Evolutionary conservation across 495 filamentous ascomycete genomes (phyloP).

Genomic region (Lasiosphaeris hirsuta): DNA sequence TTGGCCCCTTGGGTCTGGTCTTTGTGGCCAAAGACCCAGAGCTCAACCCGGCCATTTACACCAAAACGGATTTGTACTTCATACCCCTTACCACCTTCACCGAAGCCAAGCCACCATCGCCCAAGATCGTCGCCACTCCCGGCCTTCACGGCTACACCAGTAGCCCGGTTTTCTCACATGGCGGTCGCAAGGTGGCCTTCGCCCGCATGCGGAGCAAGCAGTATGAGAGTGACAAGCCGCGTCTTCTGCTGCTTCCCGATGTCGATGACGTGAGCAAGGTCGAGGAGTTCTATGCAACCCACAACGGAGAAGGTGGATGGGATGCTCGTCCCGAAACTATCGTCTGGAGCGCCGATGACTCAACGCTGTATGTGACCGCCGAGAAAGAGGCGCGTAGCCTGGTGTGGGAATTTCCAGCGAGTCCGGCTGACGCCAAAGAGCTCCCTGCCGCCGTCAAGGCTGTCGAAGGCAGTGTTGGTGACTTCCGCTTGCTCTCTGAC

Average conservation of each 20-base stretch:
- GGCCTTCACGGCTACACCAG: conserved; percentile 67
- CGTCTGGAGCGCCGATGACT: conserved; percentile 63
- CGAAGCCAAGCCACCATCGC: conserved; percentile 44
- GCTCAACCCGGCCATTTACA: conserved; percentile 74
- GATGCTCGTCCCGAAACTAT: conserved; percentile 63
- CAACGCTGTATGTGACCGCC: conserved; percentile 60
- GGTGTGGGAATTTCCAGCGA: conserved; percentile 60
- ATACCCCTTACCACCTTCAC: conserved; percentile 61
- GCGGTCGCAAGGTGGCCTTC: conserved; percentile 72
- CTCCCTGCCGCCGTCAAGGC: conserved; percentile 54
- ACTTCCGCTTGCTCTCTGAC: conserved; percentile 51
- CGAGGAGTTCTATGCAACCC: conserved; percentile 60
- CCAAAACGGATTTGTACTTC: conserved; percentile 74
- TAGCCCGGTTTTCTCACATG: conserved; percentile 71
- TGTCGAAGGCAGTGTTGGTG: conserved; percentile 56
- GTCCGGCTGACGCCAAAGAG: conserved; percentile 49
- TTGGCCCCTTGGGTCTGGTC: conserved; percentile 56
- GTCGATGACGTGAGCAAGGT: conserved; percentile 58
- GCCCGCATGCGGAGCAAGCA: conserved; percentile 74
- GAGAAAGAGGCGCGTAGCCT: conserved; percentile 63
- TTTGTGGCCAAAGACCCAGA: conserved; percentile 85
- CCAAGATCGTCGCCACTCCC: conserved; percentile 46
- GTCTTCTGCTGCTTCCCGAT: conserved; percentile 63
- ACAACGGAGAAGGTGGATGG: conserved; percentile 64
- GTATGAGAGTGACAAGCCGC: conserved; percentile 87